Conservation (phyloP, 495 filamentous ascomycete species). For the Chaetomium tenue region DNA sequence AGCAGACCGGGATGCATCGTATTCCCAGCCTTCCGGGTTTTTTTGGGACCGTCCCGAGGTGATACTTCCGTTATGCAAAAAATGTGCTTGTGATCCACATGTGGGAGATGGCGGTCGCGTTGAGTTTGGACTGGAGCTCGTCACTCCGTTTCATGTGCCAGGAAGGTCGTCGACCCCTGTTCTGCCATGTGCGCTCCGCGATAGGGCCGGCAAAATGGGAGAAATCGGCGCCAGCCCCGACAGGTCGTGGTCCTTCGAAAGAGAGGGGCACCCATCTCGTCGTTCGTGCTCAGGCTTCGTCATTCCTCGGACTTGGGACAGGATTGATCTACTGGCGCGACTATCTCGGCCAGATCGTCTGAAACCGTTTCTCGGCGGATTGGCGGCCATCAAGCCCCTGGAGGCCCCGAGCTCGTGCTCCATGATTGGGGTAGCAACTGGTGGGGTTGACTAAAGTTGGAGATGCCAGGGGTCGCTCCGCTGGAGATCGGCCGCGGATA, state of each 20-base stretch:
- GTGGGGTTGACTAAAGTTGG: conserved; percentile 30
- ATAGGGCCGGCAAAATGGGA: conserved; percentile 37
- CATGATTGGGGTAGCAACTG: conserved; percentile 27
- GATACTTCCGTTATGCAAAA: background rate
- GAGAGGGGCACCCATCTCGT: background rate
- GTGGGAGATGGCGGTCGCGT: background rate
- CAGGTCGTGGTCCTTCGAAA: background rate
- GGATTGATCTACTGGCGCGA: background rate
- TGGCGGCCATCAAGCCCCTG: conserved; percentile 13
- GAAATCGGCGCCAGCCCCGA: background rate
- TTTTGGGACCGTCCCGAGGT: conserved; percentile 11
- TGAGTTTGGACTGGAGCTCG: conserved; percentile 14
- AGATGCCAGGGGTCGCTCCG: conserved; percentile 15
- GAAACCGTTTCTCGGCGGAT: conserved; percentile 14
- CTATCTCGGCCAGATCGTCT: conserved; percentile 12
- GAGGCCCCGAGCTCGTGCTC: conserved; percentile 9
- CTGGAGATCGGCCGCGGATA: conserved; percentile 21
- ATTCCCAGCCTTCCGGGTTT: conserved; percentile 6
- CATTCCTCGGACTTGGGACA: background rate
- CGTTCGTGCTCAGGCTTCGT: background rate
- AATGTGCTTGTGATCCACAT: background rate
- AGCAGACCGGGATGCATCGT: conserved; percentile 6
- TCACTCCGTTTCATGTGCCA: conserved; percentile 26
- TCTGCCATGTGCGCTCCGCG: conserved; percentile 33
- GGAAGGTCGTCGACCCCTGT: conserved; percentile 26